Percentiles rank a stretch among this genome's conserved stretches.
These are phyloP conservation scores for Blattamonas nauphoetae DNA, from an alignment of 78 protist genomes.

Conservation along the genomic window DNA sequence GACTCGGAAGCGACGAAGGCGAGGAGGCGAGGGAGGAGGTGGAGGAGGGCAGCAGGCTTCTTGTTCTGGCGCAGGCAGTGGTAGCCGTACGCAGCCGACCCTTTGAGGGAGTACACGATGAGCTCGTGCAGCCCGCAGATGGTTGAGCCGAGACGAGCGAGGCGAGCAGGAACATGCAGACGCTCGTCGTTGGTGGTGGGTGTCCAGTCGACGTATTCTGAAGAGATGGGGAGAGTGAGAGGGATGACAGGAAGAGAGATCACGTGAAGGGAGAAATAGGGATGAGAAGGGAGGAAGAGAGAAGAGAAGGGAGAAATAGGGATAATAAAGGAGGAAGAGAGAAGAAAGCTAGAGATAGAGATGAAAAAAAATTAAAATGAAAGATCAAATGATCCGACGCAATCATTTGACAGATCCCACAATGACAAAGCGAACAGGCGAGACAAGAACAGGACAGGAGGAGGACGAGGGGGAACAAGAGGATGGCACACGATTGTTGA, in stretches of 20 bases:
- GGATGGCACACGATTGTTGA: too few relatives aligned
- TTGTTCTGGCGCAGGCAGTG: slow-evolving; percentile 22
- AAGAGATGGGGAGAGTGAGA: neutral
- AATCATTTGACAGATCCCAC: neutral
- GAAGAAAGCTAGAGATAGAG: too few relatives aligned
- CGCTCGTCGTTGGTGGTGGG: neutral
- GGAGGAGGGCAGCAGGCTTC: slow-evolving; percentile 11
- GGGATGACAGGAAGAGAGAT: neutral
- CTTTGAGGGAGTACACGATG: slow-evolving; percentile 57
- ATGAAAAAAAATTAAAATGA: too few relatives aligned
- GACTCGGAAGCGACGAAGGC: slow-evolving; percentile 10
- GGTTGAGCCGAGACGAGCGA: neutral
- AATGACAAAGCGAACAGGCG: too few relatives aligned
- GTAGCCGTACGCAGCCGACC: slow-evolving; percentile 51
- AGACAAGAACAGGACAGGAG: too few relatives aligned
- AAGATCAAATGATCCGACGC: neutral
- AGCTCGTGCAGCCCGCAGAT: slow-evolving; percentile 32
- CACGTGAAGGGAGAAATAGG: neutral
- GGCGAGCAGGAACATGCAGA: too few relatives aligned
- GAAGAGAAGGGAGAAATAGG: too few relatives aligned
- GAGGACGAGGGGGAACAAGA: too few relatives aligned
- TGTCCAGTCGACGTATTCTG: neutral
- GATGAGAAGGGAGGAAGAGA: too few relatives aligned
- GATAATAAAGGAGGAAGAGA: too few relatives aligned
- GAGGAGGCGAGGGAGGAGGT: too few relatives aligned